Base-by-base conservation (phyloP, 257 asterid genomes). In the Scutellaria galericulata region DNA sequence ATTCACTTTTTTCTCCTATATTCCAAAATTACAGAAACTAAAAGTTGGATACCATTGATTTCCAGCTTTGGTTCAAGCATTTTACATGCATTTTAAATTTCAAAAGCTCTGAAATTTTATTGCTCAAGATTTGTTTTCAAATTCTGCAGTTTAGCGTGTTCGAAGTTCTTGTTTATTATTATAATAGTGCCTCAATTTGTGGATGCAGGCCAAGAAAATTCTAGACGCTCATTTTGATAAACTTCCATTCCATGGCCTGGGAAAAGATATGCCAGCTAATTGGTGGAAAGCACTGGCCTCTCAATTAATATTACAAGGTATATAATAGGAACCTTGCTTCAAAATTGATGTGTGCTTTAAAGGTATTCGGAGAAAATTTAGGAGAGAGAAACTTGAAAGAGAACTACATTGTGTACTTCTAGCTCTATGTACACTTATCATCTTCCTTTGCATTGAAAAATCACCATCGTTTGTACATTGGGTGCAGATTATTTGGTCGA, bases 281-380 rank as follows among this genome's bases (percentile, higher is more conserved):
- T 87, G 97, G 97, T 93, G 98, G 98, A 93, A 93, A 77, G 90
- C 86, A 66, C 88, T 93, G 67, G 94, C 90, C 68, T 77, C 77
- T 79, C 97, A 90, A 81, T 78, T 93, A 81, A 86, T 91, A 76
- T 79, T 93, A 75, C 87, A 64, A 56, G 96, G 97, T 91, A 81
- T 75, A 73, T 72, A 37, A 70, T 44, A 37, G 70, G 7, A 68
- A 56, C 64, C 58, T 65, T 27, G 20, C 77, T 47, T 59, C 57
- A 37, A 42, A 66, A 11, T 42, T 66, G 44, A 64, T 44, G 58
- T n/a, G 47, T 47, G 13, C 35, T 27, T 27, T 1, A 27, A 27
- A 47, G 52, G 31, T 24, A 55, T 55, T 55, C 8, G 7, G 61
- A 55, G 14, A 13, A 4, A 55, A 55, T 55, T 6, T 39, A 55